These are phyloP conservation scores for Chamaenerion angustifolium DNA, from an alignment of 345 rosid genomes.

Conservation along the genomic window DNA sequence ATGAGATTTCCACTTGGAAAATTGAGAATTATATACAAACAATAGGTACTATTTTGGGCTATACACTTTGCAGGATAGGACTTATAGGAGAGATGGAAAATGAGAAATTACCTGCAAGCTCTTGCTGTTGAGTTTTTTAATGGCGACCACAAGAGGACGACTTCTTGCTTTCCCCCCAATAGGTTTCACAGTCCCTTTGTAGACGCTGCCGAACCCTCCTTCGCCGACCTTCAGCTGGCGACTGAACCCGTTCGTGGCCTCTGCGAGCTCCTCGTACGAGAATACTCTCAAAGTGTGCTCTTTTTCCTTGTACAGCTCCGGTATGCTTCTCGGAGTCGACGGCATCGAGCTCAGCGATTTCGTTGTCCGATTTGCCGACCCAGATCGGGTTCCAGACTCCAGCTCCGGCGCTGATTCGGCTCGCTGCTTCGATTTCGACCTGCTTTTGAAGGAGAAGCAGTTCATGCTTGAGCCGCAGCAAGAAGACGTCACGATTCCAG, in stretches of 20 bases:
- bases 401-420: conserved; percentile 45
- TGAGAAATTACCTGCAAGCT: conserved; percentile 54
- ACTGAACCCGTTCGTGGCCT: conserved; percentile 59
- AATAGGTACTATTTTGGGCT: too few relatives aligned
- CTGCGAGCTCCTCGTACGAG: conserved; percentile 45
- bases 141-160: conserved; percentile 39
- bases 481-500: too few relatives aligned
- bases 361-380: conserved; percentile 11
- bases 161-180: conserved; percentile 15
- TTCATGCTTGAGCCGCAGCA: conserved; percentile 3
- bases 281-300: conserved; percentile 53
- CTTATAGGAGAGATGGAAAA: not conserved
- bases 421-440: conserved; percentile 23
- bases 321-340: conserved; percentile 42
- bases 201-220: conserved; percentile 98
- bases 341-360: conserved; percentile 40
- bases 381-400: conserved; percentile 11
- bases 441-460: conserved; percentile 27
- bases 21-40: too few relatives aligned
- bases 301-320: conserved; percentile 46
- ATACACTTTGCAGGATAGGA: too few relatives aligned
- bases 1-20: too few relatives aligned
- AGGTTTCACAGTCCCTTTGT: conserved; percentile 47
- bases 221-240: conserved; percentile 66
- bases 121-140: conserved; percentile 67